Percentiles rank a stretch among this genome's conserved stretches.
Conservation (phyloP, 2,329 filamentous ascomycete species). For the Talaromyces funiculosus region DNA sequence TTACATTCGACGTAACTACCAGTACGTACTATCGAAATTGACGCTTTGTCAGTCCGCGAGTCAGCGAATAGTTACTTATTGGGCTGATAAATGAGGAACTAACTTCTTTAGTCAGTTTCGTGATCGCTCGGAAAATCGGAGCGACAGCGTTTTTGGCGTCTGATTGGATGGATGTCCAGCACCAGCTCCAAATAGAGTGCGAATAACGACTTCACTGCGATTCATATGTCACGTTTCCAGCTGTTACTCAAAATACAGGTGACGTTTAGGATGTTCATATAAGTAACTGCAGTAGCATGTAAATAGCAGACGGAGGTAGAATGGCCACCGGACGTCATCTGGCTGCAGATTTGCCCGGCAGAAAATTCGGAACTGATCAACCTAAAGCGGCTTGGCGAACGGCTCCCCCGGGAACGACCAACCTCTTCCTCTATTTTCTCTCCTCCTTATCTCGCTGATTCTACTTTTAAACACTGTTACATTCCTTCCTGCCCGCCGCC, state of each 20-base stretch:
- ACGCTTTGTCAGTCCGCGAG: neutral
- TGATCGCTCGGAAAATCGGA: neutral
- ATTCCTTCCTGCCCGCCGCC: neutral
- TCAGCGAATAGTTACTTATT: neutral
- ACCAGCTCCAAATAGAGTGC: neutral
- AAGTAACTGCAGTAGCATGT: neutral
- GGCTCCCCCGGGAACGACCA: conserved; percentile 9
- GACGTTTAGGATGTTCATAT: neutral
- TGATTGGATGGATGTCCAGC: neutral
- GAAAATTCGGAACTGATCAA: conserved; percentile 1
- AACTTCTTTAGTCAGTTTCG: neutral
- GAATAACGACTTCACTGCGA: neutral
- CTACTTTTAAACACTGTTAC: neutral
- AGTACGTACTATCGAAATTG: neutral
- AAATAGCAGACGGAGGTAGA: neutral
- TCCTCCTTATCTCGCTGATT: conserved; percentile 3
- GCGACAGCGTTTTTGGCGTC: neutral
- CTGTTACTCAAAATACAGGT: neutral
- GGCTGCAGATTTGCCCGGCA: conserved; percentile 10
- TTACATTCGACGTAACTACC: neutral
- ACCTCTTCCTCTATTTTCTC: conserved; percentile 1
- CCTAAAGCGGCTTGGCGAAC: conserved; percentile 10
- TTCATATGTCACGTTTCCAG: neutral
- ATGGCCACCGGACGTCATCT: conserved; percentile 16
- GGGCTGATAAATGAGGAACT: neutral